Conservation (phyloP, 371 early-diverging fungal genomes). For the Mucor velutinosus region DNA sequence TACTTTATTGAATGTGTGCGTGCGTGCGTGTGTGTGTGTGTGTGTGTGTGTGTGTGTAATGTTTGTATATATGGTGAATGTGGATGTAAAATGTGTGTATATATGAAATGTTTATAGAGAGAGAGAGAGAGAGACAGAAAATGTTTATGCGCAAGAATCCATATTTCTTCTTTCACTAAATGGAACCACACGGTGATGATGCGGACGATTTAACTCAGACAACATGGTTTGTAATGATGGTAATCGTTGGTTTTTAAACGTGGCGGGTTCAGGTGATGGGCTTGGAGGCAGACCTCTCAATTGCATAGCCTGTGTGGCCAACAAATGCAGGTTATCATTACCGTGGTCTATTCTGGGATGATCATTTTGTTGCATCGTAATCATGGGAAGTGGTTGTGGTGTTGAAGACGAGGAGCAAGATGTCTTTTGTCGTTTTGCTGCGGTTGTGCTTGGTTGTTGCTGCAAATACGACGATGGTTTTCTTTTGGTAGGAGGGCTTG, state of each 20-base stretch:
- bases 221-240: conserved; percentile 26
- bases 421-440: background rate
- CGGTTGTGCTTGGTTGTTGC: background rate
- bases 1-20: background rate
- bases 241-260: conserved; percentile 3
- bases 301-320: conserved; percentile 49
- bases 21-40: background rate
- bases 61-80: background rate
- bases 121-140: no score
- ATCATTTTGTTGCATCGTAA: background rate
- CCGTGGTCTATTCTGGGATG: background rate
- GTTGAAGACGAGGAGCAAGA: background rate
- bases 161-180: background rate
- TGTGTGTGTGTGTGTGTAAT: background rate
- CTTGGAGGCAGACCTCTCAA: conserved; percentile 32
- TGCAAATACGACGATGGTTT: background rate
- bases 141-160: background rate
- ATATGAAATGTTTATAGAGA: background rate
- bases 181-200: background rate
- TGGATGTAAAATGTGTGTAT: background rate
- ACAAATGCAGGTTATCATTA: conserved; percentile 33
- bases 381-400: background rate
- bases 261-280: conserved; percentile 21
- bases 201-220: conserved; percentile 12
- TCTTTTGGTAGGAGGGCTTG: conserved; percentile 11